These are phyloP conservation scores for Pseudogymnoascus sp. DNA, from an alignment of 2,329 filamentous ascomycete genomes.

Conservation along the genomic window DNA sequence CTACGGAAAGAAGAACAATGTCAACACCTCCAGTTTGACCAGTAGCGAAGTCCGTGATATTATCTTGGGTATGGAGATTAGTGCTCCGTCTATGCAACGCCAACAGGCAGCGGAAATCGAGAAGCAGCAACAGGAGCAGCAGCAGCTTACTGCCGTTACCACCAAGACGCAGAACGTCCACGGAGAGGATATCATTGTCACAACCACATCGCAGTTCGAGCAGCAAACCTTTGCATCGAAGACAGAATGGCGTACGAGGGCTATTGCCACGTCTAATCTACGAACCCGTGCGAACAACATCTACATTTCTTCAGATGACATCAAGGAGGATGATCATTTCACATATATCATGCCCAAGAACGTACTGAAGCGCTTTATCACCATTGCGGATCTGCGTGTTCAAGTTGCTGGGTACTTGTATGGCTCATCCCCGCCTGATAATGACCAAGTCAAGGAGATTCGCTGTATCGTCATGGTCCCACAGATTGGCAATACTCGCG, in stretches of 20 bases:
- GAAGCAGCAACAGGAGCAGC: constrained; percentile 95
- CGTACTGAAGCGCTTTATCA: constrained; percentile 95
- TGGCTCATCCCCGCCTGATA: constrained; percentile 84
- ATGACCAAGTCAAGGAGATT: constrained; percentile 94
- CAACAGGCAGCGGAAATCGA: constrained; percentile 98
- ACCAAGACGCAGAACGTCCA: constrained; percentile 97
- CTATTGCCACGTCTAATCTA: constrained; percentile 92
- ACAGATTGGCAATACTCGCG: constrained; percentile 87
- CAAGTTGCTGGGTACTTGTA: constrained; percentile 96
- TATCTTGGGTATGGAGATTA: constrained; percentile 99
- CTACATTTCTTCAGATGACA: constrained; percentile 94
- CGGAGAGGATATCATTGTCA: constrained; percentile 96
- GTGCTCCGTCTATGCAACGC: constrained; percentile 92
- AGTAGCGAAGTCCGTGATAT: constrained; percentile 97
- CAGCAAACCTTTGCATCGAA: constrained; percentile 97
- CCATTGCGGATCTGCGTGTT: constrained; percentile 89
- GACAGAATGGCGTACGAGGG: constrained; percentile 95
- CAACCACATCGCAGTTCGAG: constrained; percentile 95
- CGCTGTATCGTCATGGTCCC: constrained; percentile 96
- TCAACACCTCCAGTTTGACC: constrained; percentile 94
- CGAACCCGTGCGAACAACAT: constrained; percentile 95
- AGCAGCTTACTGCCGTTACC: constrained; percentile 91
- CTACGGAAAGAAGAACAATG: constrained; percentile 99
- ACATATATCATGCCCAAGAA: constrained; percentile 99
- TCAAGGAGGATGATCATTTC: constrained; percentile 68